Base-by-base conservation (phyloP, 768 basidiomycete species). In the Pholiota molesta region DNA sequence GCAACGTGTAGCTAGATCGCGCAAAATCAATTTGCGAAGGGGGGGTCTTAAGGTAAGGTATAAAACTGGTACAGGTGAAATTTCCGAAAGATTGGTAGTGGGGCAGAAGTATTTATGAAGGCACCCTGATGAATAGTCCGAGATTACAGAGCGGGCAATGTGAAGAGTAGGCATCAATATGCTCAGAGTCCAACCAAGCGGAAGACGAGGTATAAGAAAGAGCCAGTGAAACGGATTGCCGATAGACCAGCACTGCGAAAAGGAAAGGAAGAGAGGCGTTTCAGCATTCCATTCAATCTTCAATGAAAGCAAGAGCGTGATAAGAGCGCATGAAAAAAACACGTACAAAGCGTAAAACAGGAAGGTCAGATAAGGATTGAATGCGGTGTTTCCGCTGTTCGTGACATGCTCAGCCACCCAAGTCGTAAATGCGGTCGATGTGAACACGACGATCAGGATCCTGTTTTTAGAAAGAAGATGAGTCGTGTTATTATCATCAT, bases 281-380 rank as follows among this genome's bases (percentile, higher is more conserved):
- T 68, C 55, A 68, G 64, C 51, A 31, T 33, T 59, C 47, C 28
- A 17, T 62, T 40, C 11, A 37, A 14, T 45, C 44, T 37, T 42
- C 45, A 21, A 60, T 17, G 17, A 66, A 67, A 42, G 21, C 47
- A 28, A 55, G 44, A 49, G 47, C 47, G 14, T 49, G 47, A 49
- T 49, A 49, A 49, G n/a, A 1, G 42, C 42, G 8, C 42, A n/a
- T n/a, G n/a, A n/a, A 57, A 53, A 51, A 42, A 52, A 60, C 19
- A 78, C 81, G 65, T 71, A 82, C 79, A 81, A 73, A 57, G 78
- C 79, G 66, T 74, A 86, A 82, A 96, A 95, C 58, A 95, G 82
- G 79, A 93, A 90, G 29, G 84, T 86, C 53, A 93, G 82, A 74
- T 95, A 96, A n/a, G 94, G 93, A 70, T 96, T 96, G 79, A 95